phyloP scores from a whole-genome alignment of 2,329 filamentous ascomycete species.

The Setomelanomma holmii region DNA sequence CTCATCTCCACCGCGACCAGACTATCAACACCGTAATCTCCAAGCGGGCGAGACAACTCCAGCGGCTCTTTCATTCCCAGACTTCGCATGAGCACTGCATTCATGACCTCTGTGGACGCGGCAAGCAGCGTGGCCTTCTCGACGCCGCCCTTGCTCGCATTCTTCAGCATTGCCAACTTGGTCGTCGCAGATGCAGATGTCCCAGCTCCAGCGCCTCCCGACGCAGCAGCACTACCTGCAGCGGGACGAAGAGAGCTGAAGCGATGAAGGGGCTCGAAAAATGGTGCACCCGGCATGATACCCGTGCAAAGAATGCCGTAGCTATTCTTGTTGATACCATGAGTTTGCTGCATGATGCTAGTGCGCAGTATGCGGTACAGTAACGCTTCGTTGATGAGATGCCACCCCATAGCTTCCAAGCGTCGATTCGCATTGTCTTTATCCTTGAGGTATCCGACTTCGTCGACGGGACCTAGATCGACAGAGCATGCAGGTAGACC shows the following conservation, averaged over 20 bases:
- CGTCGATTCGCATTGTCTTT: not conserved
- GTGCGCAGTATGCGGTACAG: not conserved
- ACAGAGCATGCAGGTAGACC: slow-evolving; percentile 52
- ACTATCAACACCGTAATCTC: slow-evolving; percentile 41
- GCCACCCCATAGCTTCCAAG: not conserved
- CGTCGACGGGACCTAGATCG: slow-evolving; percentile 60
- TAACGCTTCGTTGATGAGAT: slow-evolving; percentile 9
- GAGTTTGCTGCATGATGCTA: not conserved
- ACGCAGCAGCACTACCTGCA: not conserved
- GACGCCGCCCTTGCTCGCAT: not conserved
- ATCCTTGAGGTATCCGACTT: slow-evolving; percentile 44
- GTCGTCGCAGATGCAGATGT: not conserved
- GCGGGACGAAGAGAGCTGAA: not conserved
- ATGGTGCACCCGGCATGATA: no score
- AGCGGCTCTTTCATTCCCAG: slow-evolving; percentile 28
- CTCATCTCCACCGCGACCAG: slow-evolving; percentile 49
- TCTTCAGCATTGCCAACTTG: not conserved
- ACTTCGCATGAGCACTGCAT: slow-evolving; percentile 27
- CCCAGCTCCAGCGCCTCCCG: not conserved
- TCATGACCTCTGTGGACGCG: slow-evolving; percentile 5
- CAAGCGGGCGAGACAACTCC: slow-evolving; percentile 15
- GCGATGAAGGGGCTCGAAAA: no score
- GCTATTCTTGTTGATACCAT: not conserved
- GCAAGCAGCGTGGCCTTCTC: slow-evolving; percentile 6
- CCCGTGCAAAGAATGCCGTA: no score